Base-by-base conservation (phyloP, 1,139 yeast genomes). In the Candida tropicalis region DNA sequence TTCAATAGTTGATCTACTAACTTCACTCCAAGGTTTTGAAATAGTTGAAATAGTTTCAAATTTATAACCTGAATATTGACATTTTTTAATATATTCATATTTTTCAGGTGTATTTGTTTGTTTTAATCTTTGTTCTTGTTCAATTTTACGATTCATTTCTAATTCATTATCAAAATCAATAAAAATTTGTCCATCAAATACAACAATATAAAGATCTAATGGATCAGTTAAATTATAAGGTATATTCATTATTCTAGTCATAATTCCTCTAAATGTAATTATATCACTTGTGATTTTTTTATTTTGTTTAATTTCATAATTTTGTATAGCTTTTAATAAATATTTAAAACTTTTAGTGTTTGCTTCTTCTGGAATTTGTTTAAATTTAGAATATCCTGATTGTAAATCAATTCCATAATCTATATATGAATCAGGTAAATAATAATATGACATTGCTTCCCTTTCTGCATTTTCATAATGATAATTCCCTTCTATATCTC, bases 171-270 rank as follows among this genome's bases (percentile, higher is more conserved):
- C 87, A 41, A 77, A 75, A 53, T 84, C 87, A 37, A 93, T 81
- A 60, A 90, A 88, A n/a, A 93, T 63, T 56, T 89, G 96, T 0
- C 93, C 96, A 59, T 91, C 97, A 60, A 77, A 71, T 3, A 68
- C 63, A 15, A 89, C 77, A 7, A 87, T 65, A 49, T 87, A 81
- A 43, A 87, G 66, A 48, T 80, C 81, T 13, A 90, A 63, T n/a
- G 78, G 75, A 44, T 86, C 86, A 31, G 68, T 63, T 25, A 62
- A 54, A 42, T 75, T 74, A 54, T 77, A 82, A 0, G 90, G 90
- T 27, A 86, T 63, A 3, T 81, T 68, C 63, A 89, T 66, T 18
- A 89, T 59, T 50, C 76, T 79, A 35, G 91, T 76, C 81, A 91
- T 79, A 35, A 88, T 66, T 1, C 97, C 97, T 52, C 98, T 73